Conservation (phyloP, 352 stramenopile species). For the Pythium brachiatum region DNA sequence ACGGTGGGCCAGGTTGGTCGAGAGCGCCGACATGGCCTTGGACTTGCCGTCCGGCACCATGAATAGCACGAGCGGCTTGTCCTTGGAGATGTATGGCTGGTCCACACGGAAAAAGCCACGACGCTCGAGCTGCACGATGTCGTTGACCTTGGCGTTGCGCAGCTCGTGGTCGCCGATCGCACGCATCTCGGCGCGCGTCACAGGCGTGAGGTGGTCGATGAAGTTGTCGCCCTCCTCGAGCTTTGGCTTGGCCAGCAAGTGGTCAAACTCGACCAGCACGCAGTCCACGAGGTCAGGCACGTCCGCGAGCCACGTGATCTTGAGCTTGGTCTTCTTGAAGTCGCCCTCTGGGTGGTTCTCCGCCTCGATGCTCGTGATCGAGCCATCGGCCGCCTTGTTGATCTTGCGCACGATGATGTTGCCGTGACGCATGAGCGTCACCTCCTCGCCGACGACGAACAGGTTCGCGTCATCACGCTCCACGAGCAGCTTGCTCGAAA, state of each 20-base stretch:
- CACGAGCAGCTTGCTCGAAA: constrained; percentile 89
- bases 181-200: constrained; percentile 92
- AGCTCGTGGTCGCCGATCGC: constrained; percentile 95
- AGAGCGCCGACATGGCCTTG: constrained; percentile 85
- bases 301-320: constrained; percentile 95
- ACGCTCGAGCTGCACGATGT: constrained; percentile 98
- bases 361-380: constrained; percentile 62
- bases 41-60: constrained; percentile 99
- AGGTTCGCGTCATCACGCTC: constrained; percentile 94
- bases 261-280: constrained; percentile 97
- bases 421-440: constrained; percentile 98
- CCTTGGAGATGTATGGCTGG: constrained; percentile 66
- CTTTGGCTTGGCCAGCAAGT: constrained; percentile 98
- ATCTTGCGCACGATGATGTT: constrained; percentile 87
- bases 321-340: constrained; percentile 96
- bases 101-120: constrained; percentile 97
- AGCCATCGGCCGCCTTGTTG: constrained; percentile 48
- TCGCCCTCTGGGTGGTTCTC: constrained; percentile 81
- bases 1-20: constrained; percentile 82
- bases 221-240: constrained; percentile 98
- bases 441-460: constrained; percentile 95
- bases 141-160: constrained; percentile 91
- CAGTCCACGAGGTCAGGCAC: constrained; percentile 86
- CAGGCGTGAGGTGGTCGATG: constrained; percentile 95
- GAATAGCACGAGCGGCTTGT: constrained; percentile 95